phyloP scores from a whole-genome alignment of 139 green algal genomes.

The Mychonastes homosphaera region DNA sequence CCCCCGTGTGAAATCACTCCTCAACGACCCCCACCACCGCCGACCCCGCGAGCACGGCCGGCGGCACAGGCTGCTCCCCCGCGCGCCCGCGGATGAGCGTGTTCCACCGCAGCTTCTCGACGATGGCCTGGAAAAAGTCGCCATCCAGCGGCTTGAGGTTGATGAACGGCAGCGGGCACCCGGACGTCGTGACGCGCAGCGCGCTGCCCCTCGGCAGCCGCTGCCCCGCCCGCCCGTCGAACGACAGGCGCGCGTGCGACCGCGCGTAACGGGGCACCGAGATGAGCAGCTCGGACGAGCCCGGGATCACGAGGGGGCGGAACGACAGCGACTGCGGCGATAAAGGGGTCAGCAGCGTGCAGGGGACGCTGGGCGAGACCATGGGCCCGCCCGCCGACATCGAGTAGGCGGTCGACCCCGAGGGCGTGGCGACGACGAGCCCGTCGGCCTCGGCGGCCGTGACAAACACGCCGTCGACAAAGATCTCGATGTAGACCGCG shows the following conservation, averaged over 20 bases:
- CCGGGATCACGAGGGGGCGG: slow-evolving; percentile 72
- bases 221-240: slow-evolving; percentile 61
- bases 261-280: slow-evolving; percentile 47
- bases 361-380: slow-evolving; percentile 74
- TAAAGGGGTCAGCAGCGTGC: slow-evolving; percentile 77
- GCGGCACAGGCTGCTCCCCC: too few species aligned
- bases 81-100: too few species aligned
- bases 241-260: slow-evolving; percentile 51
- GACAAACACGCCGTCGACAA: slow-evolving; percentile 66
- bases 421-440: slow-evolving; percentile 80
- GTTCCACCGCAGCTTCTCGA: too few species aligned
- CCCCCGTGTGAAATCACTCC: too few species aligned
- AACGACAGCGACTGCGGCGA: slow-evolving; percentile 71
- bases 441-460: slow-evolving; percentile 69
- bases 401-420: slow-evolving; percentile 75
- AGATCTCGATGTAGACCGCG: slow-evolving; percentile 63
- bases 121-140: too few species aligned
- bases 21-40: too few species aligned
- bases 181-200: slow-evolving; percentile 51
- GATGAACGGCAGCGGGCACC: slow-evolving; percentile 69
- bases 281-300: slow-evolving; percentile 61
- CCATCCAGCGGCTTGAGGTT: too few species aligned
- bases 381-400: slow-evolving; percentile 77
- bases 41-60: too few species aligned
- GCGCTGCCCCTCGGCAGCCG: slow-evolving; percentile 38